Conservation (phyloP, 805 yeast species). For the Schwanniomyces occidentalis region DNA sequence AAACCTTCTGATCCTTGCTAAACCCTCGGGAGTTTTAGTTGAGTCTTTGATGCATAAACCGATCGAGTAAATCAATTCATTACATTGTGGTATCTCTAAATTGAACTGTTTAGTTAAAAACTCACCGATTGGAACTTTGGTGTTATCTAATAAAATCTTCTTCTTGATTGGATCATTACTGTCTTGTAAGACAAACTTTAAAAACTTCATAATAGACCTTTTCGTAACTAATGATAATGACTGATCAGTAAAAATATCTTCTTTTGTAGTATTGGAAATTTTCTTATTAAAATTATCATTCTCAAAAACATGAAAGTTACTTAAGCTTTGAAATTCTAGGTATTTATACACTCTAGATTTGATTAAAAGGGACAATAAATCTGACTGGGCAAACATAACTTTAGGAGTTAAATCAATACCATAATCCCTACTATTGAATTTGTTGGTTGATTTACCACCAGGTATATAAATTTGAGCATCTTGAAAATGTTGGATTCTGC, state of each 20-base stretch:
- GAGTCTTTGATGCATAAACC: slow-evolving; percentile 69
- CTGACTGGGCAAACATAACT: slow-evolving; percentile 87
- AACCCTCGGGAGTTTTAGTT: slow-evolving; percentile 70
- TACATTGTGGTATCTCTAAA: slow-evolving; percentile 70
- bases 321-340: slow-evolving; percentile 86
- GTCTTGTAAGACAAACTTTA: slow-evolving; percentile 72
- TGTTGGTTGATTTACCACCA: slow-evolving; percentile 47
- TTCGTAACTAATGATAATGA: slow-evolving; percentile 71
- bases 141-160: slow-evolving; percentile 57
- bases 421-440: slow-evolving; percentile 66
- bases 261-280: slow-evolving; percentile 75
- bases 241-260: slow-evolving; percentile 91
- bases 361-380: slow-evolving; percentile 72
- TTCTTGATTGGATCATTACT: slow-evolving; percentile 61
- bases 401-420: slow-evolving; percentile 88
- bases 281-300: slow-evolving; percentile 82
- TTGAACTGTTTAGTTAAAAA: slow-evolving; percentile 68
- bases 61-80: slow-evolving; percentile 82
- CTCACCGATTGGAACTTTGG: slow-evolving; percentile 53
- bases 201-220: slow-evolving; percentile 84
- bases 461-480: slow-evolving; percentile 85
- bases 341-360: slow-evolving; percentile 88
- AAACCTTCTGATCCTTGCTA: slow-evolving; percentile 80
- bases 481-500: slow-evolving; percentile 45
- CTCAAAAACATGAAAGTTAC: slow-evolving; percentile 91